A percentile compares a stretch with the other conserved stretches of the same genome.
These are phyloP conservation scores for Ceratonia siliqua DNA, from an alignment of 306 rosid species.

Conservation along the genomic window DNA sequence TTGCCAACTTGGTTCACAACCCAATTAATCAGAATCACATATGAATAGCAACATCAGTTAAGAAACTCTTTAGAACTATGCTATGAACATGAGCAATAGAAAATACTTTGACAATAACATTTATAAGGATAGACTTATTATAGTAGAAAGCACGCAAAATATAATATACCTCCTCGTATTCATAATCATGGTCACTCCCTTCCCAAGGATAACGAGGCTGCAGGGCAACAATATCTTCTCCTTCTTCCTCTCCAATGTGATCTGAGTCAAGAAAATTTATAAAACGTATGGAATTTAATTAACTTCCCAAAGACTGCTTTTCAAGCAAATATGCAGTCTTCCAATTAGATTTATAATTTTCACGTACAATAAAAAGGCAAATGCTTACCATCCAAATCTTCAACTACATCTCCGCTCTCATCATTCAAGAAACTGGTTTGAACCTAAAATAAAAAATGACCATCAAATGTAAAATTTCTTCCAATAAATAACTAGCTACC, in stretches of 20 bases:
- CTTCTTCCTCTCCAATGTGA: slow-evolving; percentile 61
- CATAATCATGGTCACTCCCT: slow-evolving; percentile 82
- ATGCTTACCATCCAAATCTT: slow-evolving; percentile 66
- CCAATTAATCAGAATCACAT: background rate
- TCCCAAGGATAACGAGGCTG: slow-evolving; percentile 79
- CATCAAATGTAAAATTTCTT: slow-evolving; percentile 2
- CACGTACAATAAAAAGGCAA: background rate
- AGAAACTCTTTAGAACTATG: slow-evolving; percentile 2
- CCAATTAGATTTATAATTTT: background rate
- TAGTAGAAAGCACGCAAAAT: slow-evolving; percentile 8
- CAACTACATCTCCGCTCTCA: slow-evolving; percentile 58
- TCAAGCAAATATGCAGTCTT: slow-evolving; percentile 14
- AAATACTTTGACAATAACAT: background rate
- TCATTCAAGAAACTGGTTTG: slow-evolving; percentile 65
- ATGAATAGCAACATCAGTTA: slow-evolving; percentile 3
- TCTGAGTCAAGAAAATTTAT: slow-evolving; percentile 41
- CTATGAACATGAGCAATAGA: background rate
- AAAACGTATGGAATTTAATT: background rate
- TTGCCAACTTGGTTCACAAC: background rate
- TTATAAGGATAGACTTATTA: background rate
- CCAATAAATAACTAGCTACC: slow-evolving; percentile 1
- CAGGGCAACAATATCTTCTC: slow-evolving; percentile 42
- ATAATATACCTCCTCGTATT: slow-evolving; percentile 76
- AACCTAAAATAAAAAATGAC: slow-evolving; percentile 53
- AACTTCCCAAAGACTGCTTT: background rate